phyloP scores from a whole-genome alignment of 1,139 yeast genomes.

The Arxiozyma heterogenica region DNA sequence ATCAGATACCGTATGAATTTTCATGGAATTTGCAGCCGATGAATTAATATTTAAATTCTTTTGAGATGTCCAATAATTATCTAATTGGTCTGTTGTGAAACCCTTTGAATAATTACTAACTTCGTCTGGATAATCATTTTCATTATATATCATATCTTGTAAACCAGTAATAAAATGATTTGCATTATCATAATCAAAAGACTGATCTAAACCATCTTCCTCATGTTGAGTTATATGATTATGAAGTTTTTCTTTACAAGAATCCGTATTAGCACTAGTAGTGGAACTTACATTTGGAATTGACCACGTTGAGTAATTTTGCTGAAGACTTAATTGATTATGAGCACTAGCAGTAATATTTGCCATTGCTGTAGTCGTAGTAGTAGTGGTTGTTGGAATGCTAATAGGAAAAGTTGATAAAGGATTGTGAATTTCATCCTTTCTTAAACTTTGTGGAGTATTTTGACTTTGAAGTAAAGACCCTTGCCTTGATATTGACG shows the following conservation, averaged over 20 bases:
- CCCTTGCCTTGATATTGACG: not conserved
- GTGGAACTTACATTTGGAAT: not conserved
- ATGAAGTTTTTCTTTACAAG: not conserved
- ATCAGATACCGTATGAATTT: not conserved
- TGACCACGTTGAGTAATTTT: slow-evolving; percentile 5
- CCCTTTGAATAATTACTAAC: slow-evolving; percentile 27
- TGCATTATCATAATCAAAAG: slow-evolving; percentile 25
- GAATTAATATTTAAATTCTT: not conserved
- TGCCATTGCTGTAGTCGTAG: slow-evolving; percentile 9
- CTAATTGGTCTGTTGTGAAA: slow-evolving; percentile 28
- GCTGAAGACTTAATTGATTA: not conserved
- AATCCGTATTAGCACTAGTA: not conserved
- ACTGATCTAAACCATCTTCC: slow-evolving; percentile 12
- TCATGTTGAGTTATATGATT: not conserved
- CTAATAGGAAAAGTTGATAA: slow-evolving; percentile 4
- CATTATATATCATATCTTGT: slow-evolving; percentile 29
- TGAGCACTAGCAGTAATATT: slow-evolving; percentile 1
- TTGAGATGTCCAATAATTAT: slow-evolving; percentile 26
- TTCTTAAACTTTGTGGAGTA: not conserved
- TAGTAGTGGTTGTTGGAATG: slow-evolving; percentile 6
- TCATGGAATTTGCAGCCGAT: not conserved
- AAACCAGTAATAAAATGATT: slow-evolving; percentile 28
- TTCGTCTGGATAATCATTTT: slow-evolving; percentile 23
- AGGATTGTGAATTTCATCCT: not conserved
- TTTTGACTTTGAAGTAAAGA: slow-evolving; percentile 1